These are phyloP conservation scores for Saussurea involucrata DNA, from an alignment of 129 eudicot genomes.

Conservation along the genomic window DNA sequence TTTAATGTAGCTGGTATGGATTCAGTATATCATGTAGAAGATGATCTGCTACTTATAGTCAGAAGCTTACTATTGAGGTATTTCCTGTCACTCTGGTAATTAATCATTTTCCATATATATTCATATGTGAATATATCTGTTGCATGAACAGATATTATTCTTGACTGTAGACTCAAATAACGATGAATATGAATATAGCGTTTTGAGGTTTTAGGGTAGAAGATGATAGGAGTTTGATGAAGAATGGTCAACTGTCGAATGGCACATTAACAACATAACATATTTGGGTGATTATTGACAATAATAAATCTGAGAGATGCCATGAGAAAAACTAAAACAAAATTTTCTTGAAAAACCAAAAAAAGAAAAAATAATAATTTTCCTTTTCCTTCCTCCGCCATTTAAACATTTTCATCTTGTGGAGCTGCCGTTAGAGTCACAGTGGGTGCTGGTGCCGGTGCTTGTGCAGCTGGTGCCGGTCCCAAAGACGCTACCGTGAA, in stretches of 20 bases:
- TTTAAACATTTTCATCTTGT: constrained; percentile 48
- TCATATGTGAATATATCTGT: neutral
- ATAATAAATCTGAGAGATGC: constrained; percentile 28
- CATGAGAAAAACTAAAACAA: constrained; percentile 24
- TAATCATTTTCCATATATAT: no score
- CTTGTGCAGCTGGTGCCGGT: constrained; percentile 23
- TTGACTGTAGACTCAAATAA: no score
- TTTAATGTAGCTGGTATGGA: constrained; percentile 44
- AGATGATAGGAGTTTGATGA: neutral
- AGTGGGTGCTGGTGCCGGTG: constrained; percentile 43
- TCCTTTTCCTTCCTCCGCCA: constrained; percentile 28
- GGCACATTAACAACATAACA: constrained; percentile 33
- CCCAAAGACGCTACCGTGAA: constrained; percentile 55
- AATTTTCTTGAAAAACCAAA: neutral
- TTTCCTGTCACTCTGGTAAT: no score
- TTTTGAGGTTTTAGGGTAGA: neutral
- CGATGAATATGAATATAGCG: neutral
- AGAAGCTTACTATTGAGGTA: constrained; percentile 66
- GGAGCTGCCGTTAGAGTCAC: constrained; percentile 42
- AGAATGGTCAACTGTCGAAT: constrained; percentile 15
- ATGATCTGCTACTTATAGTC: constrained; percentile 72
- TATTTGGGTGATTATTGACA: constrained; percentile 28
- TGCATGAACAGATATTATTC: no score
- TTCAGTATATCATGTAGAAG: constrained; percentile 76
- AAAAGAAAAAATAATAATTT: constrained; percentile 9